phyloP scores from a whole-genome alignment of 2,329 filamentous ascomycete genomes.

The Daldinia eschscholtzii region DNA sequence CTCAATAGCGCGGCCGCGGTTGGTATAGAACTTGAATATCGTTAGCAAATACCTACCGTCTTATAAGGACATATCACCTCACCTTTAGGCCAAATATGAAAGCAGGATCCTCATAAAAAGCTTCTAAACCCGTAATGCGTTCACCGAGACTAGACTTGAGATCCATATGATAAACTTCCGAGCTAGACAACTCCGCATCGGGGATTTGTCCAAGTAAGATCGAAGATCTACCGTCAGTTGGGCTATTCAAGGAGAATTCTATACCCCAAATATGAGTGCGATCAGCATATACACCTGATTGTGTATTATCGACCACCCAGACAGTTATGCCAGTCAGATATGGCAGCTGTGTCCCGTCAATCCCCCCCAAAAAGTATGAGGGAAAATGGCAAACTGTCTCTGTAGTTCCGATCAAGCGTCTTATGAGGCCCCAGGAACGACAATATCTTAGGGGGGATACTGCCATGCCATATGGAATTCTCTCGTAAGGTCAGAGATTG shows the following conservation, averaged over 20 bases:
- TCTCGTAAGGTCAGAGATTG: not conserved
- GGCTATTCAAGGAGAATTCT: not conserved
- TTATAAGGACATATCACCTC: not conserved
- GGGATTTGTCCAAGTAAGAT: conserved; percentile 3
- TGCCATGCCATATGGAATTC: not conserved
- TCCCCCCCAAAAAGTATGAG: not conserved
- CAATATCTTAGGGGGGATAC: not conserved
- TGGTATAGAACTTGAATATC: conserved; percentile 1
- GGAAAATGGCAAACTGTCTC: not conserved
- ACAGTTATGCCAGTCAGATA: not conserved
- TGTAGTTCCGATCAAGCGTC: not conserved
- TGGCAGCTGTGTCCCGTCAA: not conserved
- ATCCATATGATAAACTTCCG: not conserved
- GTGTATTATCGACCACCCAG: not conserved
- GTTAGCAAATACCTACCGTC: not conserved
- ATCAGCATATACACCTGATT: not conserved
- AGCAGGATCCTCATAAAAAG: not conserved
- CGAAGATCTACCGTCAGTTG: not conserved
- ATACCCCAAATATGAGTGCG: conserved; percentile 4
- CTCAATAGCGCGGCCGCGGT: not conserved
- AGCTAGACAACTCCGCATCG: not conserved
- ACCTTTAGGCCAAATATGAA: conserved; percentile 5
- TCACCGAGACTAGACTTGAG: not conserved
- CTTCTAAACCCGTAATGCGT: not conserved
- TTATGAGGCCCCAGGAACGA: not conserved